Percentiles rank a stretch among this genome's conserved stretches.
These are phyloP conservation scores for Sanghuangporus weigelae DNA, from an alignment of 1,284 basidiomycete genomes.

Conservation along the genomic window DNA sequence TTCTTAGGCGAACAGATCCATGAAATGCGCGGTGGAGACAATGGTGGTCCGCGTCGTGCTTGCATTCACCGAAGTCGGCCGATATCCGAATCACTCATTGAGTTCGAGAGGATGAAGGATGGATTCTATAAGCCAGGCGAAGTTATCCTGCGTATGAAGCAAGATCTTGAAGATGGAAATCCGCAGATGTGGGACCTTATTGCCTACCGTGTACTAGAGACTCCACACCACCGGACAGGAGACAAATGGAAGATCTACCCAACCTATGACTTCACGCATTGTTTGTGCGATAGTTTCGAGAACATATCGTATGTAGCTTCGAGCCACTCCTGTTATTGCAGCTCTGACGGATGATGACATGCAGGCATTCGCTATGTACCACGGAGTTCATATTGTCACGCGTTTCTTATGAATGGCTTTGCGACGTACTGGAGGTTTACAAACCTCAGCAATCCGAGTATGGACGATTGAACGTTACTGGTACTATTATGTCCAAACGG, in stretches of 20 bases:
- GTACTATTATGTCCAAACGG: constrained; percentile 96
- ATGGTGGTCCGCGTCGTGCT: constrained; percentile 79
- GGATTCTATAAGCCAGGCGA: constrained; percentile 89
- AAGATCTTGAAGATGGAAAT: constrained; percentile 89
- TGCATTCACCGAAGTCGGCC: constrained; percentile 86
- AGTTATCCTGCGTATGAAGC: constrained; percentile 96
- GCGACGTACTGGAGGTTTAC: constrained; percentile 94
- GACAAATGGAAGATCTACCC: constrained; percentile 95
- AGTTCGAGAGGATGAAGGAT: constrained; percentile 92
- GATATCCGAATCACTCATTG: constrained; percentile 76
- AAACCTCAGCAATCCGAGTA: constrained; percentile 99
- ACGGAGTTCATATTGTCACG: constrained; percentile 96
- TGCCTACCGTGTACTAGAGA: constrained; percentile 90
- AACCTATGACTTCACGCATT: constrained; percentile 99
- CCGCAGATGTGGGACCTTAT: constrained; percentile 99
- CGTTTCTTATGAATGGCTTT: constrained; percentile 99
- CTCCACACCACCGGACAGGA: constrained; percentile 91
- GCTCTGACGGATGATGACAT: background rate
- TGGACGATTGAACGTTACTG: constrained; percentile 89
- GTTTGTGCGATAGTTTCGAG: constrained; percentile 97
- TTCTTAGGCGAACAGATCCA: constrained; percentile 81
- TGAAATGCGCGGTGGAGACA: constrained; percentile 77
- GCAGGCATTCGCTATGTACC: constrained; percentile 95
- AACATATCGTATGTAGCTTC: constrained; percentile 84
- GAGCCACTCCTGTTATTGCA: background rate